Evolutionary conservation across 352 stramenopile species (phyloP).

Genomic region (Phytopythium chamaehyphon): DNA sequence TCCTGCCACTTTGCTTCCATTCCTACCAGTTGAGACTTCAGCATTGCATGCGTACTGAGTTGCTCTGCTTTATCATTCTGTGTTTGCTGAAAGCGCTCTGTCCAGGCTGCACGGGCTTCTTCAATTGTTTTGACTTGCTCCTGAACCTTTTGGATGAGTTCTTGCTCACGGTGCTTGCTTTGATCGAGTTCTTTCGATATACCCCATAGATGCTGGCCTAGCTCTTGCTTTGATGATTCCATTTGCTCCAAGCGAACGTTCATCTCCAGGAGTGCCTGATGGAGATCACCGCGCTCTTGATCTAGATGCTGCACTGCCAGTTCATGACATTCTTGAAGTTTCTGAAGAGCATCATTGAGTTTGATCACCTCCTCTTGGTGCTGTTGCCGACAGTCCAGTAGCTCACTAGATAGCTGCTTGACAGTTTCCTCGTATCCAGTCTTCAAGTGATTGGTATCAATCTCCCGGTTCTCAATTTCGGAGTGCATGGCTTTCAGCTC

Average conservation of each 20-base stretch:
- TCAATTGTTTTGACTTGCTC: slow-evolving; percentile 1
- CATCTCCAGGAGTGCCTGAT: not conserved
- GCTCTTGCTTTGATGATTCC: slow-evolving; percentile 43
- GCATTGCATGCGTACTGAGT: slow-evolving; percentile 18
- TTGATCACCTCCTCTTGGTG: slow-evolving; percentile 13
- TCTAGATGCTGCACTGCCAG: slow-evolving; percentile 10
- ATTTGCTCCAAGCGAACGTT: slow-evolving; percentile 3
- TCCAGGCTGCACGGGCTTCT: not conserved
- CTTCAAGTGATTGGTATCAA: slow-evolving; percentile 26
- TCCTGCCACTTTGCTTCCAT: slow-evolving; percentile 22
- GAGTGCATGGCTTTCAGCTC: slow-evolving; percentile 61
- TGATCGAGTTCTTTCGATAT: slow-evolving; percentile 40
- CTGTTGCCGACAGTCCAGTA: slow-evolving; percentile 23
- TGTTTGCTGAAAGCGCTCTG: slow-evolving; percentile 34
- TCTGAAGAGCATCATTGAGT: slow-evolving; percentile 21
- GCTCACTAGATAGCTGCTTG: slow-evolving; percentile 20
- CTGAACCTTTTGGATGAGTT: slow-evolving; percentile 30
- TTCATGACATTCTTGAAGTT: slow-evolving; percentile 13
- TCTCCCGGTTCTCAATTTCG: slow-evolving; percentile 43
- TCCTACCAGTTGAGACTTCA: slow-evolving; percentile 36
- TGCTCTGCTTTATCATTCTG: slow-evolving; percentile 42
- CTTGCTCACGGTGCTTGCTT: slow-evolving; percentile 34
- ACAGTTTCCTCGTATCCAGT: slow-evolving; percentile 32
- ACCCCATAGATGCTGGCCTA: slow-evolving; percentile 60
- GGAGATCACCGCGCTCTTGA: not conserved